Evolutionary conservation across 805 yeast species (phyloP), one percentile per base, ranked within the genome.

Genomic region (Diddensiella santjacobensis): DNA sequence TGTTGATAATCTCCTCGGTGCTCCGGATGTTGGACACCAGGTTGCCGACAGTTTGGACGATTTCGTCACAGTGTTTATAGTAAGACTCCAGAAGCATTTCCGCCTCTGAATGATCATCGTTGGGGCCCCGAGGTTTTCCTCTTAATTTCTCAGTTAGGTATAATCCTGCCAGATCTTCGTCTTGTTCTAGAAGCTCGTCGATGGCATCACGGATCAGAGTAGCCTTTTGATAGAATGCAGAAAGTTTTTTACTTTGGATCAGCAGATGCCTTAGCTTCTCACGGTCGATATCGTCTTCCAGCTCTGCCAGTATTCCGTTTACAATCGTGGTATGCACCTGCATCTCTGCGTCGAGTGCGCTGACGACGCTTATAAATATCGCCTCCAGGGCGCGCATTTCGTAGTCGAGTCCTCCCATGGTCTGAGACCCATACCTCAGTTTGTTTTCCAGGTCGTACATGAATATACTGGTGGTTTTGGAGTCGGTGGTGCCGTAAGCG

Each of bases 1-100:
- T 90, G 60, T 89, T 89, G 51, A 90, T 89, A 59, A 93, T 89
- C 64, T 93, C 99, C 64, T 93, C 98, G 0, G 97, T 90, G 18
- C 96, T 87, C 54, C 80, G 79, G 47, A 93, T 91, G 63, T 91
- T 90, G n/a, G 85, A 77, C 26, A 81, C 76, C 31, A 87, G 69
- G 55, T 79, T 85, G 53, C 84, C 93, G 18, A 84, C 84, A 2
- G 86, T 85, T 64, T 93, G 98, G 1, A 91, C 97, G 53, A 93
- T 86, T 59, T 95, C 97, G 68, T 91, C 98, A 50, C 87, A 79
- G 47, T 91, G 95, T 45, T 84, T 83, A 58, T 87, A 88, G 70
- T 93, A 93, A 1, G 95, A 84, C 61, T 93, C 99, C 20, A 93
- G 67, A 44, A 93, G 72, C 72, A 93, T 75, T 62, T 93, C 99